phyloP scores from a whole-genome alignment of 257 asterid genomes.

The Orobanche coerulescens region DNA sequence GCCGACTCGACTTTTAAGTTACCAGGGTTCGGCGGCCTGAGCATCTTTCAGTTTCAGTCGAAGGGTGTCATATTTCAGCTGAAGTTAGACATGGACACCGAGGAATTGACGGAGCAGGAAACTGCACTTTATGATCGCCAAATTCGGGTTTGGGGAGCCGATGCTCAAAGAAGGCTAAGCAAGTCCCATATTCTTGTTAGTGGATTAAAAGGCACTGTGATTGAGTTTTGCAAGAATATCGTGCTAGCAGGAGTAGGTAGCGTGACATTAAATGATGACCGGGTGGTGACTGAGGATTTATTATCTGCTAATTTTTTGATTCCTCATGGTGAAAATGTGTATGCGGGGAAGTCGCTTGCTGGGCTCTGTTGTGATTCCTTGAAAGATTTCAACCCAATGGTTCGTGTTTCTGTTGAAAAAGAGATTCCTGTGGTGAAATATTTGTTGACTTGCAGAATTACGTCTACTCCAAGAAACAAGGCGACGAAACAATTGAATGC shows the following conservation, averaged over 20 bases:
- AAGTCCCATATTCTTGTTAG: constrained; percentile 80
- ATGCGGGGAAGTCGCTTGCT: constrained; percentile 60
- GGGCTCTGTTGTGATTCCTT: constrained; percentile 86
- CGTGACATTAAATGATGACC: constrained; percentile 78
- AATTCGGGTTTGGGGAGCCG: constrained; percentile 99
- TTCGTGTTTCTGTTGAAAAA: constrained; percentile 74
- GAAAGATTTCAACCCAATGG: constrained; percentile 97
- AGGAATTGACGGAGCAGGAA: constrained; percentile 91
- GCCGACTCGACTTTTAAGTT: too few relatives aligned
- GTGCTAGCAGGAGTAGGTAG: constrained; percentile 98
- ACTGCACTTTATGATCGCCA: constrained; percentile 99
- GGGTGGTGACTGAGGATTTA: constrained; percentile 53
- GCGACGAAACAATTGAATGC: constrained; percentile 54
- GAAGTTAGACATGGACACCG: constrained; percentile 47
- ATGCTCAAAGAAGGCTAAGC: constrained; percentile 94
- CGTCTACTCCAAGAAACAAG: constrained; percentile 67
- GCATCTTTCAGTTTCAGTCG: background rate
- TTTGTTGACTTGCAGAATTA: constrained; percentile 91
- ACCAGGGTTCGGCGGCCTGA: too few relatives aligned
- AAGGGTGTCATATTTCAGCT: background rate
- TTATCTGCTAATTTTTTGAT: constrained; percentile 71
- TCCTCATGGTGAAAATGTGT: constrained; percentile 41
- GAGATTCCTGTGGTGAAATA: constrained; percentile 93
- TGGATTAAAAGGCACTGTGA: constrained; percentile 73
- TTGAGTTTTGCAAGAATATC: constrained; percentile 98